Base-by-base conservation (phyloP, 1,284 basidiomycete species). In the Dichomitus squalens region DNA sequence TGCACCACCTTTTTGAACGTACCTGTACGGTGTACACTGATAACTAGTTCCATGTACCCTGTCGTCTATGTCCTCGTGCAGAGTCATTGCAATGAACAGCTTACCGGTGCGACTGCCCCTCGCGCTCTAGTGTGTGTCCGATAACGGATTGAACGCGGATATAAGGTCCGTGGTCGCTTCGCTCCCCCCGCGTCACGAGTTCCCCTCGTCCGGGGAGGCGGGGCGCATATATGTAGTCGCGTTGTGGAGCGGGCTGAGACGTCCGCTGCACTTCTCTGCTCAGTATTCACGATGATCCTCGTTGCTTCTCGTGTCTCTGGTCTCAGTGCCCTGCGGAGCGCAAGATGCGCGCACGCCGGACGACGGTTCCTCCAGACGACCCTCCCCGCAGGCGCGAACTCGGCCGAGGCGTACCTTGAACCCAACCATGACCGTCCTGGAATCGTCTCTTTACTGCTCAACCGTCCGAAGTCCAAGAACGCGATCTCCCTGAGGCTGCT, bases 391-490 rank as follows among this genome's bases (percentile, higher is more conserved):
- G 39, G 23, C 46, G 31, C 53, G 51, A 49, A 27, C 41, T 16
- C 29, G 23, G 63, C 64, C 20, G 64, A 94, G 64, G 88, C 82
- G 5, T 88, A 84, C 69, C 74, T 90, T 34, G 79, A 86, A 66
- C 76, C 77, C 69, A 76, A 72, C 7, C 59, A 66, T 27, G 69
- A 73, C 14, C 65, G 73, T 50, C 81, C 84, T 1, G 87, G 86
- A 6, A 76, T 92, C 52, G 77, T 80, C n/a, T 86, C 80, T 60
- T 76, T 92, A 21, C 81, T 81, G 34, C 81, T 97, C 63, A 93
- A 96, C 68, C 81, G 93, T 53, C 91, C 93, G 3, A 81, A 89
- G 63, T 87, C 87, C 61, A 95, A 89, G 81, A 98, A 98, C 76
- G 94, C 95, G 18, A 92, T 98, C 53, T 94, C 91, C 5, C 74